Percentiles rank a stretch among this genome's conserved stretches.
Conservation (phyloP, 208 protist species). For the Leishmania major region DNA sequence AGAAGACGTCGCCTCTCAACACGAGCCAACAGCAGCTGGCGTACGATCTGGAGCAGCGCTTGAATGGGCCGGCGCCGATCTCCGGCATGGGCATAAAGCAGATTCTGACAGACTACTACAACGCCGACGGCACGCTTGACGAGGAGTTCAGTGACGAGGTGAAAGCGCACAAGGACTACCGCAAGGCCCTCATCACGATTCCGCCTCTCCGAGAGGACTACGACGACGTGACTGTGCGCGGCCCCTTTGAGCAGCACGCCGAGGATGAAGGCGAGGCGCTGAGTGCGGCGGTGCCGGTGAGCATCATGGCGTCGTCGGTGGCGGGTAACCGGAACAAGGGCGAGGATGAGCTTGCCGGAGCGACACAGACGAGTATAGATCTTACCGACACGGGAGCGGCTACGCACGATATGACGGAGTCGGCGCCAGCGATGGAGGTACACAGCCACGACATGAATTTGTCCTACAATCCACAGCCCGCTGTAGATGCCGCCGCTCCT, state of each 20-base stretch:
- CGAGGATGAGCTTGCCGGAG: background rate
- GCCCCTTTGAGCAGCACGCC: slow-evolving; percentile 17
- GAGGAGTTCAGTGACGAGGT: slow-evolving; percentile 54
- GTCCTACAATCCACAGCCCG: background rate
- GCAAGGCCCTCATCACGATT: slow-evolving; percentile 53
- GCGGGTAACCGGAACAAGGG: background rate
- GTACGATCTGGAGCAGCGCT: slow-evolving; percentile 30
- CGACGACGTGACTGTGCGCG: slow-evolving; percentile 30
- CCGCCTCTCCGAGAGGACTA: slow-evolving; percentile 64
- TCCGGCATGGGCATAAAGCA: slow-evolving; percentile 60
- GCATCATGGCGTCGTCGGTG: slow-evolving; percentile 1
- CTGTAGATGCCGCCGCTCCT: background rate
- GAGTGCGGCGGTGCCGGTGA: slow-evolving; percentile 7
- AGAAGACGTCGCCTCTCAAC: slow-evolving; percentile 67
- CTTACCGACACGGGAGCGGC: background rate
- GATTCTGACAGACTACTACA: slow-evolving; percentile 58
- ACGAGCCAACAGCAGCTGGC: slow-evolving; percentile 49
- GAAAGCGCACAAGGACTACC: slow-evolving; percentile 54
- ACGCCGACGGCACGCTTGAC: slow-evolving; percentile 49
- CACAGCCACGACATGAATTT: background rate
- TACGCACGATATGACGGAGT: slow-evolving; percentile 5
- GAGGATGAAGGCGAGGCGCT: slow-evolving; percentile 25
- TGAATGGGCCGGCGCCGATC: slow-evolving; percentile 35
- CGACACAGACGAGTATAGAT: background rate
- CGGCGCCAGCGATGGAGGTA: slow-evolving; percentile 9